phyloP scores from a whole-genome alignment of 2,329 filamentous ascomycete species.

The Pestalotiopsis sp. region DNA sequence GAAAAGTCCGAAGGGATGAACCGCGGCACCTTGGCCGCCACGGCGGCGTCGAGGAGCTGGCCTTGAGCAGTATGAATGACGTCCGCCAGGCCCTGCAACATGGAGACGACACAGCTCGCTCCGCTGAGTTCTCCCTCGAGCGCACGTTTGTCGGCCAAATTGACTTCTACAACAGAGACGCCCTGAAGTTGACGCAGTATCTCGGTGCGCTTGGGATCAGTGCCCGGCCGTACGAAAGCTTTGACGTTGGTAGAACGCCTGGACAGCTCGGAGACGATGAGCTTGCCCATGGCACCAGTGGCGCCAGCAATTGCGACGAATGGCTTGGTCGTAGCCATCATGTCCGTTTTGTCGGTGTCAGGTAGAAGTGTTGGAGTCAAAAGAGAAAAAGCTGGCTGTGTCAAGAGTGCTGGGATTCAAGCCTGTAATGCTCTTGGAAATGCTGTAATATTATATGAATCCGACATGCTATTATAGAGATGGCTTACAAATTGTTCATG shows the following conservation, averaged over 20 bases:
- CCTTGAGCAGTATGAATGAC: constrained; percentile 10
- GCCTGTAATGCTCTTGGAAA: too few relatives aligned
- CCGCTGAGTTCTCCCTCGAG: constrained; percentile 8
- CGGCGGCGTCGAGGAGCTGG: constrained; percentile 13
- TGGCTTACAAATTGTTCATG: too few relatives aligned
- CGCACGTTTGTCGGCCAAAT: not conserved
- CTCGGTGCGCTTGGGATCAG: not conserved
- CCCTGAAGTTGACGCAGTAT: not conserved
- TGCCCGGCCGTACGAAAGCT: constrained; percentile 19
- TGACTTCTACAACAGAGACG: not conserved
- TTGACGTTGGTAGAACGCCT: constrained; percentile 18
- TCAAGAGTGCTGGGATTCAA: too few relatives aligned
- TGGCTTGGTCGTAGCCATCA: not conserved
- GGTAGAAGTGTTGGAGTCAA: too few relatives aligned
- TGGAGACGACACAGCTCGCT: constrained; percentile 11
- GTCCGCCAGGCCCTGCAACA: constrained; percentile 14
- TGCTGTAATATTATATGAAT: too few relatives aligned
- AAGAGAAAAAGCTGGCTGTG: too few relatives aligned
- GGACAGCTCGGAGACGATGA: constrained; percentile 16
- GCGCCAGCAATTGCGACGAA: constrained; percentile 20
- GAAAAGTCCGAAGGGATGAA: constrained; percentile 18
- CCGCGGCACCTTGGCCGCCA: constrained; percentile 14
- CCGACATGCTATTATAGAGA: too few relatives aligned
- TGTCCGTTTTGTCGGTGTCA: too few relatives aligned
- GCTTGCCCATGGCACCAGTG: constrained; percentile 18